phyloP scores from a whole-genome alignment of 176 grass and related monocot species.

The Otatea glauca region DNA sequence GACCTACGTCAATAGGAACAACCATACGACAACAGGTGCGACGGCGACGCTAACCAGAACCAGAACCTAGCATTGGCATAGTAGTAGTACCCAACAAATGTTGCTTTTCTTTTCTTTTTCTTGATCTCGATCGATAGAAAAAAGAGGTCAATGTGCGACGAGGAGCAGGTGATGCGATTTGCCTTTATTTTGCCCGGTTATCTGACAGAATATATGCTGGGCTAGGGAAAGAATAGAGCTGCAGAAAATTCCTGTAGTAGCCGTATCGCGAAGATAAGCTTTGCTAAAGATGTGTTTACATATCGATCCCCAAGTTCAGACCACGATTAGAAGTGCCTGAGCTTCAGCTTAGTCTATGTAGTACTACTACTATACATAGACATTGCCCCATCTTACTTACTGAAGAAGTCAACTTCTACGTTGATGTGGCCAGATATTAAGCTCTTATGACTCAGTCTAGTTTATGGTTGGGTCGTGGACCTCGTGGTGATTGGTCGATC shows the following conservation, averaged over 20 bases:
- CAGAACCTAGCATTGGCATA: background rate
- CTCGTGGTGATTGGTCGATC: background rate
- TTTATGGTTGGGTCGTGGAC: background rate
- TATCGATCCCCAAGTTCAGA: background rate
- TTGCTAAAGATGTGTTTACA: conserved; percentile 15
- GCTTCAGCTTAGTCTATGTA: background rate
- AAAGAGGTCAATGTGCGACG: background rate
- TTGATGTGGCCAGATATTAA: background rate
- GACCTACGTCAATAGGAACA: conserved; percentile 41
- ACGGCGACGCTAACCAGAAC: conserved; percentile 12
- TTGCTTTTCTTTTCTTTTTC: background rate
- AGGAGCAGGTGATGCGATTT: conserved; percentile 19
- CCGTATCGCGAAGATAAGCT: conserved; percentile 4
- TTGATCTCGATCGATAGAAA: conserved; percentile 1
- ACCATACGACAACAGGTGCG: conserved; percentile 31
- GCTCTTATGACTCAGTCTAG: background rate
- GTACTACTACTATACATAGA: background rate
- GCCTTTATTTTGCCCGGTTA: background rate
- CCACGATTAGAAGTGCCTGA: background rate
- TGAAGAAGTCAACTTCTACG: background rate
- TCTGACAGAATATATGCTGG: conserved; percentile 9
- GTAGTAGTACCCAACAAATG: background rate
- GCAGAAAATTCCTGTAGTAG: background rate
- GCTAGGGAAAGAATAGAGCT: background rate
- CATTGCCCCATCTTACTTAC: background rate